A percentile compares a stretch with the other conserved stretches of the same genome.
Conservation (phyloP, 2,329 filamentous ascomycete genomes). For the Xylariaceae sp. region DNA sequence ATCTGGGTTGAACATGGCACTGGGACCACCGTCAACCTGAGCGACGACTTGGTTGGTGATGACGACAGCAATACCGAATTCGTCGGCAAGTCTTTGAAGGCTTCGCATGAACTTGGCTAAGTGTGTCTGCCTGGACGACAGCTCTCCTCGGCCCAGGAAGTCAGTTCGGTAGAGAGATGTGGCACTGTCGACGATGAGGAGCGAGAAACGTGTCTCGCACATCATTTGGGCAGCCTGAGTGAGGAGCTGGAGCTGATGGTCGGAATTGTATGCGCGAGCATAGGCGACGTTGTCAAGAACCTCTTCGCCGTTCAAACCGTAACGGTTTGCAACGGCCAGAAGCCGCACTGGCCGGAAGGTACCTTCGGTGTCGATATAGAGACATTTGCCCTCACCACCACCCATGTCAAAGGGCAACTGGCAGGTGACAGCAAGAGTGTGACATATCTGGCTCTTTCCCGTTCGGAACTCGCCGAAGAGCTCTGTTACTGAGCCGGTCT, state of each 20-base stretch:
- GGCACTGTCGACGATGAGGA: constrained; percentile 93
- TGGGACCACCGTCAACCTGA: constrained; percentile 93
- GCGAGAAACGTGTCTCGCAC: constrained; percentile 96
- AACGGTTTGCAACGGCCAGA: constrained; percentile 87
- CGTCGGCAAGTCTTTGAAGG: constrained; percentile 70
- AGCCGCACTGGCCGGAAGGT: constrained; percentile 92
- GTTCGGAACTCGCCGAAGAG: constrained; percentile 98
- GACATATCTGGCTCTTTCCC: constrained; percentile 97
- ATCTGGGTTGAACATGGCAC: constrained; percentile 98
- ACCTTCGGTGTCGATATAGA: constrained; percentile 98
- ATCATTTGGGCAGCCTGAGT: constrained; percentile 98
- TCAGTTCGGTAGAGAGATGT: constrained; percentile 95
- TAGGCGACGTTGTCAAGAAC: constrained; percentile 98
- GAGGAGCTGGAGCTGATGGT: constrained; percentile 91
- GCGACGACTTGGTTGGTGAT: constrained; percentile 99
- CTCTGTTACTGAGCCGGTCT: constrained; percentile 97
- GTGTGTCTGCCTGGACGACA: constrained; percentile 89
- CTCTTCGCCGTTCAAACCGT: constrained; percentile 92
- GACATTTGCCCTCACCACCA: constrained; percentile 93
- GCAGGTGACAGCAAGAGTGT: constrained; percentile 97
- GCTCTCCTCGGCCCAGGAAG: constrained; percentile 91
- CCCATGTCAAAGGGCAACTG: constrained; percentile 99
- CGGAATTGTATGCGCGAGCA: constrained; percentile 95
- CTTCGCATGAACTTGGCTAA: constrained; percentile 85
- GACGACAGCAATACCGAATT: constrained; percentile 95